Conservation (phyloP, 352 stramenopile species). For the Phytophthora aleatoria region DNA sequence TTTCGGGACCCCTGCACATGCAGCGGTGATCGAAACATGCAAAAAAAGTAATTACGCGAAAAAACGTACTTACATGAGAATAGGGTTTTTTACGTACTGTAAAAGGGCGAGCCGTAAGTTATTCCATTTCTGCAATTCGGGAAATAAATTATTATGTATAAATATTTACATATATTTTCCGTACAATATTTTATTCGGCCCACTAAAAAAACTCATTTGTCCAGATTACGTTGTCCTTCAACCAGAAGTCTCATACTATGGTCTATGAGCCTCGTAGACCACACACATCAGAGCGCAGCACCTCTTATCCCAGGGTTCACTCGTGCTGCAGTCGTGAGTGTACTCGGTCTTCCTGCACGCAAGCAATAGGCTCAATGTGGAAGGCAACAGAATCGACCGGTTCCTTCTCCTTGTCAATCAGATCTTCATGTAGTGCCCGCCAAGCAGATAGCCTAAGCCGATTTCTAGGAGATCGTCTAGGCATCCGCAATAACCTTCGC, state of each 20-base stretch:
- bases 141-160: too few relatives aligned
- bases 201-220: too few relatives aligned
- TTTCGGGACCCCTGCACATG: background rate
- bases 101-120: too few relatives aligned
- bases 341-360: constrained; percentile 12
- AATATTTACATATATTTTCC: too few relatives aligned
- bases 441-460: constrained; percentile 39
- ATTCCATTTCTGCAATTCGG: too few relatives aligned
- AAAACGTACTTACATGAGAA: too few relatives aligned
- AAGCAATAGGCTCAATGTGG: constrained; percentile 22
- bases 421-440: constrained; percentile 32
- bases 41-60: too few relatives aligned
- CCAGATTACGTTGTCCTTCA: background rate
- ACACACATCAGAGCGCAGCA: constrained; percentile 7
- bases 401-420: constrained; percentile 43
- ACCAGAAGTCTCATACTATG: constrained; percentile 3
- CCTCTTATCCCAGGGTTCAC: constrained; percentile 13
- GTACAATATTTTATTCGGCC: too few relatives aligned
- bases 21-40: too few relatives aligned
- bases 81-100: too few relatives aligned
- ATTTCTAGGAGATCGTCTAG: constrained; percentile 22
- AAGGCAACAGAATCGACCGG: constrained; percentile 9
- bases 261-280: background rate
- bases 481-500: constrained; percentile 18
- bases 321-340: constrained; percentile 1